Conservation (phyloP, 2,329 filamentous ascomycete genomes). For the Dactylonectria estremocensis region DNA sequence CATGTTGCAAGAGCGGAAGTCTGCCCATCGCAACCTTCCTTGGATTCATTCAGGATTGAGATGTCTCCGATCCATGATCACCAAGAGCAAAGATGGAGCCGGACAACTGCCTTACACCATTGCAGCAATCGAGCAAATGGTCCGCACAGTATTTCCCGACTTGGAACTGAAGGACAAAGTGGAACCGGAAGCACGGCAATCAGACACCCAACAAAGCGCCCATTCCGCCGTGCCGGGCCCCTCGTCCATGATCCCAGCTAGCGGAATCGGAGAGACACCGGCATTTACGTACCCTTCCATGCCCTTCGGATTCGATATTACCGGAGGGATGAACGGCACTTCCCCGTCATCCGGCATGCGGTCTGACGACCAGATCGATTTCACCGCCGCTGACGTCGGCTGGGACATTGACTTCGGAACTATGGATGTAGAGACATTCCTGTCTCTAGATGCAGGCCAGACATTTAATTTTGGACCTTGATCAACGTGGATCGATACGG, state of each 20-base stretch:
- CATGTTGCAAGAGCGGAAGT: constrained; percentile 56
- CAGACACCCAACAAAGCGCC: constrained; percentile 29
- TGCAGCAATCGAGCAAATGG: constrained; percentile 50
- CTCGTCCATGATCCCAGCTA: constrained; percentile 33
- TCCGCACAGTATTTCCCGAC: constrained; percentile 47
- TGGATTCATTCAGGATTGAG: constrained; percentile 58
- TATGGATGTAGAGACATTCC: constrained; percentile 53
- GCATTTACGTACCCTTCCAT: constrained; percentile 49
- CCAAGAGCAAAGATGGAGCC: constrained; percentile 35
- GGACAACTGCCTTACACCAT: constrained; percentile 45
- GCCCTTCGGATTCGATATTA: constrained; percentile 48
- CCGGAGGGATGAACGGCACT: constrained; percentile 40
- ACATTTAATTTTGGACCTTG: constrained; percentile 45
- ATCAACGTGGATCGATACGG: neutral
- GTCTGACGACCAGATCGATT: constrained; percentile 46
- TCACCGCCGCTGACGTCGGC: constrained; percentile 49
- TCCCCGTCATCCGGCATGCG: constrained; percentile 38
- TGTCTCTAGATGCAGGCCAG: constrained; percentile 50
- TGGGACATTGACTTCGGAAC: constrained; percentile 52
- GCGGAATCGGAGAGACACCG: constrained; percentile 32
- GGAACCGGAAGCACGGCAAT: constrained; percentile 36
- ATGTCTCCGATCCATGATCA: constrained; percentile 54
- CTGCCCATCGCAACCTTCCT: constrained; percentile 56
- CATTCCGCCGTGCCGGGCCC: constrained; percentile 36
- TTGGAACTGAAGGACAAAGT: constrained; percentile 44